phyloP scores from a whole-genome alignment of 768 basidiomycete species.

The Termitomyces bulborhizus region DNA sequence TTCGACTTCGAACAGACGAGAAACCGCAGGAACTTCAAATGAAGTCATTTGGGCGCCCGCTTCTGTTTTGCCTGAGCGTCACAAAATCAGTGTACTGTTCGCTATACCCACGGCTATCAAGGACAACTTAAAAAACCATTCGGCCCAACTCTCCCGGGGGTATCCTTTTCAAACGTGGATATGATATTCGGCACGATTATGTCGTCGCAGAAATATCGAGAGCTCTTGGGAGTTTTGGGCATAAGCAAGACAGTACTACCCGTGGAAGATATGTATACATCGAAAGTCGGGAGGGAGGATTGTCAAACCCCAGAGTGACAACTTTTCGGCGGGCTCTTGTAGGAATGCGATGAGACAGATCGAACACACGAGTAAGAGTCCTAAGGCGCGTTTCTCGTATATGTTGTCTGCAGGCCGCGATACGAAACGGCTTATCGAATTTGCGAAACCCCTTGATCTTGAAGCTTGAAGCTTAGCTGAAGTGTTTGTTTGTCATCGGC shows the following conservation, averaged over 20 bases:
- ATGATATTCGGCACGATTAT: background rate
- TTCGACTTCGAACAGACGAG: background rate
- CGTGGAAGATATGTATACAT: background rate
- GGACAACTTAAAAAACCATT: slow-evolving; percentile 3
- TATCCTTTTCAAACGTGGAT: background rate
- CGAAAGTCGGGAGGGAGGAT: background rate
- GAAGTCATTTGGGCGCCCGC: background rate
- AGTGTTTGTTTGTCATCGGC: background rate
- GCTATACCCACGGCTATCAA: slow-evolving; percentile 15
- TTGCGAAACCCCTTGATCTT: too few relatives aligned
- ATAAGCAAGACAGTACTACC: background rate
- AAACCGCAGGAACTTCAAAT: slow-evolving; percentile 2
- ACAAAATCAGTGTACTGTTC: background rate
- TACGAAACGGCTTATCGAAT: too few relatives aligned
- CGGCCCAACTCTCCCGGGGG: background rate
- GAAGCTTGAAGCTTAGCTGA: too few relatives aligned
- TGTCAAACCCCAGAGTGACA: background rate
- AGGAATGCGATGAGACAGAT: background rate
- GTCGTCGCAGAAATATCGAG: slow-evolving; percentile 7
- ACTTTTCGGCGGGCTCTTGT: background rate
- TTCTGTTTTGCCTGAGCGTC: background rate
- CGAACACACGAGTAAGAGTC: background rate
- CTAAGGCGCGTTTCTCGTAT: background rate
- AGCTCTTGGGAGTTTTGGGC: slow-evolving; percentile 12
- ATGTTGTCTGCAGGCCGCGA: background rate